Conservation (phyloP, 352 stramenopile genomes). For the Phytophthora citricola region DNA sequence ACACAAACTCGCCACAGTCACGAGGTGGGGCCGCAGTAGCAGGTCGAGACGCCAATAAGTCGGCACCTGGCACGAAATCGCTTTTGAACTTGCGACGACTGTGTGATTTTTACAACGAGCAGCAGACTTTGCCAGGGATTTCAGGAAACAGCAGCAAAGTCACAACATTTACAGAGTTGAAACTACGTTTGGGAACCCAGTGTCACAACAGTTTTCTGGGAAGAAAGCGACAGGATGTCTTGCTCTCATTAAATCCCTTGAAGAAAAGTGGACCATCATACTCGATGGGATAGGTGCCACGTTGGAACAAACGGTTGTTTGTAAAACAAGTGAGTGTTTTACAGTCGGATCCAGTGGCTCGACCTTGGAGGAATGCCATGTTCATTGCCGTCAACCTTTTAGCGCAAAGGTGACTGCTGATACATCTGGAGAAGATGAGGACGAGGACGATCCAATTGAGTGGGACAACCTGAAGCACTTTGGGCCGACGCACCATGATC, state of each 20-base stretch:
- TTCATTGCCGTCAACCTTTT: slow-evolving; percentile 39
- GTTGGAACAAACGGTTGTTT: slow-evolving; percentile 23
- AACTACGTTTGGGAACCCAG: slow-evolving; percentile 68
- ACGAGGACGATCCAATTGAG: slow-evolving; percentile 53
- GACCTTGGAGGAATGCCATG: slow-evolving; percentile 44
- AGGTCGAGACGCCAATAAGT: neutral
- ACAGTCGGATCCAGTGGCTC: slow-evolving; percentile 23
- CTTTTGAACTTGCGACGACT: slow-evolving; percentile 66
- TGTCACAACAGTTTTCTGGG: slow-evolving; percentile 47
- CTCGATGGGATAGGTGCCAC: slow-evolving; percentile 36
- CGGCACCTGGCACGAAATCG: slow-evolving; percentile 39
- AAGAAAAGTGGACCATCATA: slow-evolving; percentile 52
- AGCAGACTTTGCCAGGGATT: slow-evolving; percentile 40
- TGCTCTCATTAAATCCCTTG: slow-evolving; percentile 30
- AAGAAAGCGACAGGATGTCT: slow-evolving; percentile 8
- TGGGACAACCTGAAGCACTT: slow-evolving; percentile 55
- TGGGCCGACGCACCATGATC: slow-evolving; percentile 12
- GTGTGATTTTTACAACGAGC: slow-evolving; percentile 56
- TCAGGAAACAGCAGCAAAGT: slow-evolving; percentile 46
- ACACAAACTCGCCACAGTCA: slow-evolving; percentile 46
- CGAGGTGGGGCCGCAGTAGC: slow-evolving; percentile 8
- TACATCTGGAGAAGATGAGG: slow-evolving; percentile 28
- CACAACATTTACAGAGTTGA: slow-evolving; percentile 61
- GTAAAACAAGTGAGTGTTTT: slow-evolving; percentile 42
- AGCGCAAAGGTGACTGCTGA: slow-evolving; percentile 13